phyloP scores from a whole-genome alignment of 75 land plant genomes.

The Pseudotsuga menziesii region DNA sequence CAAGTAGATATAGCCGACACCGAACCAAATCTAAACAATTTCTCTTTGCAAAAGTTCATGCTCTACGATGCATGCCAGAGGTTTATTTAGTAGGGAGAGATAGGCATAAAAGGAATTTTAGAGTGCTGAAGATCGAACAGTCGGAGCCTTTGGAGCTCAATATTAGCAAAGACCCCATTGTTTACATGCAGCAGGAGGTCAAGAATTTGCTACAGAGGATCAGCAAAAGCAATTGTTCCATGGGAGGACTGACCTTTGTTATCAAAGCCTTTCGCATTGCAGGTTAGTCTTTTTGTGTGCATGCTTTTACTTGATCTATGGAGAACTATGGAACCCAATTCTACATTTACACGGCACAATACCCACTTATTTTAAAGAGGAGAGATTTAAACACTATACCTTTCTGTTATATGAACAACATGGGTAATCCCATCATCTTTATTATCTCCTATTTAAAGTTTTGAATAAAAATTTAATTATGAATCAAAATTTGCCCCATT shows the following conservation, averaged over 20 bases:
- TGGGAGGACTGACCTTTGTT: slow-evolving; percentile 76
- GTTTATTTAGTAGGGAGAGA: slow-evolving; percentile 87
- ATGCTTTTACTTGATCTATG: no score
- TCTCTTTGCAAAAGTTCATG: slow-evolving; percentile 72
- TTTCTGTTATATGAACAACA: no score
- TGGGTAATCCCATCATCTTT: no score
- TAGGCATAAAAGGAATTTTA: slow-evolving; percentile 55
- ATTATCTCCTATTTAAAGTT: no score
- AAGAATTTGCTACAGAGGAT: slow-evolving; percentile 70
- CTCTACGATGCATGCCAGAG: slow-evolving; percentile 88
- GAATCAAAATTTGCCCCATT: no score
- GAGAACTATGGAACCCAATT: no score
- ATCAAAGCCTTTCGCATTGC: slow-evolving; percentile 87
- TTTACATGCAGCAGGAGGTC: slow-evolving; percentile 63
- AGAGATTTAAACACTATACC: no score
- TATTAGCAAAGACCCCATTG: slow-evolving; percentile 87
- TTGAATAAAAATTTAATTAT: no score
- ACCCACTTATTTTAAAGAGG: no score
- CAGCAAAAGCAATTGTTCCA: slow-evolving; percentile 76
- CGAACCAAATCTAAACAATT: slow-evolving; percentile 39
- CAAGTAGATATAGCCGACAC: no score
- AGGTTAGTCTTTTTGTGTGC: slow-evolving; percentile 25
- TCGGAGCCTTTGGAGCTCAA: slow-evolving; percentile 84
- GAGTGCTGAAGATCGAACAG: slow-evolving; percentile 91
- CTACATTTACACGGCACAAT: no score